These are phyloP conservation scores for Chaetothyriales sp. DNA, from an alignment of 2,329 filamentous ascomycete species.

Conservation along the genomic window DNA sequence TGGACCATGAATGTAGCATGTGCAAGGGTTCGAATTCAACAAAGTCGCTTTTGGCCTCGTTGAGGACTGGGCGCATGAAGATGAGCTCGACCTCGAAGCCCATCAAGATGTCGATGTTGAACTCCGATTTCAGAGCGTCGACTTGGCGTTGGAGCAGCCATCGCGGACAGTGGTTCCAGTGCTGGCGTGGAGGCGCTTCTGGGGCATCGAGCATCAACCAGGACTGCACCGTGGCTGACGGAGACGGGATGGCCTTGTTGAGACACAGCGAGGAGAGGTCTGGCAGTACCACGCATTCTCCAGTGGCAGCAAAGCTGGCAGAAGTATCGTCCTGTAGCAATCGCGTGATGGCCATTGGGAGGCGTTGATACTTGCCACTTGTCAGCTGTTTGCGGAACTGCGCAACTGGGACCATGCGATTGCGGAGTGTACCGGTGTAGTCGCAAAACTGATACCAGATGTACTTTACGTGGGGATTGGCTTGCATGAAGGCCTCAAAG, in stretches of 20 bases:
- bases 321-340: constrained; percentile 55
- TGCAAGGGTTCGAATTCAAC: constrained; percentile 36
- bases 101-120: constrained; percentile 47
- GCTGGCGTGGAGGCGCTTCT: constrained; percentile 17
- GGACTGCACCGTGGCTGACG: constrained; percentile 52
- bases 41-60: constrained; percentile 17
- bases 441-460: constrained; percentile 67
- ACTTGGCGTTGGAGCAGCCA: constrained; percentile 45
- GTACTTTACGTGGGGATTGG: constrained; percentile 45
- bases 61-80: constrained; percentile 43
- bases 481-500: constrained; percentile 36
- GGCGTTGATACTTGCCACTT: constrained; percentile 40
- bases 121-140: constrained; percentile 36
- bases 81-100: constrained; percentile 77
- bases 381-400: constrained; percentile 38
- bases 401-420: constrained; percentile 53
- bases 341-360: constrained; percentile 51
- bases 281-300: constrained; percentile 53
- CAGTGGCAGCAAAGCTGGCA: constrained; percentile 41
- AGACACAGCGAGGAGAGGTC: constrained; percentile 49
- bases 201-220: constrained; percentile 45
- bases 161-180: constrained; percentile 45
- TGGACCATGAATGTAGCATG: constrained; percentile 58
- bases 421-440: constrained; percentile 55
- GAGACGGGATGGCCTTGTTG: constrained; percentile 42